phyloP scores from a whole-genome alignment of 768 basidiomycete species.

The Candolleomyces aberdarensis region DNA sequence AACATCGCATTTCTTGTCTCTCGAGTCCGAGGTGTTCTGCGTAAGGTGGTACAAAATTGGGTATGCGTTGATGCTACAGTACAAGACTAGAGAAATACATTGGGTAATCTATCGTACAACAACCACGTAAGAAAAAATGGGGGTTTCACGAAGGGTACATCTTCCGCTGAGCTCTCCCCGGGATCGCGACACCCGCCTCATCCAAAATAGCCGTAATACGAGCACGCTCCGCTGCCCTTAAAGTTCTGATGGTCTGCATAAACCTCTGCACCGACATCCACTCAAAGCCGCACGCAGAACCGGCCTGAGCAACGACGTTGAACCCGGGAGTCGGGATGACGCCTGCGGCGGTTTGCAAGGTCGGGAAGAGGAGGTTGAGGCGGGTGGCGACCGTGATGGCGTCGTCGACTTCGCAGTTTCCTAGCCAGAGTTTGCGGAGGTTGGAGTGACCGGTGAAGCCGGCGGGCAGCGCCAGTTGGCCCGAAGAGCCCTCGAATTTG shows the following conservation, averaged over 20 bases:
- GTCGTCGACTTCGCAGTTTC: background rate
- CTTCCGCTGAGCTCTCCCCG: background rate
- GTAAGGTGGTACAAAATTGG: too few species aligned
- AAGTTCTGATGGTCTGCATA: background rate
- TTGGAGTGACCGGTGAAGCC: background rate
- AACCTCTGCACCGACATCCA: background rate
- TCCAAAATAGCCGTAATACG: background rate
- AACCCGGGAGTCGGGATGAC: background rate
- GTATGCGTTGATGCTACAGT: too few species aligned
- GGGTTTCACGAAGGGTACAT: background rate
- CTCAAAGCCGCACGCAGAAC: background rate
- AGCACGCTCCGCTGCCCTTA: background rate
- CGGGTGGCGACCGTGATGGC: background rate
- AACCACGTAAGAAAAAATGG: too few species aligned
- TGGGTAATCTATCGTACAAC: too few species aligned
- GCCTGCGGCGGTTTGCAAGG: background rate
- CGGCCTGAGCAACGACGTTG: background rate
- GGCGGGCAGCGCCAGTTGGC: background rate
- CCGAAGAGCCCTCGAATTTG: background rate
- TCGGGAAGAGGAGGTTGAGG: background rate
- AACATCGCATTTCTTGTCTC: too few species aligned
- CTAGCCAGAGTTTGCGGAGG: background rate
- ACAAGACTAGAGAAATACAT: too few species aligned
- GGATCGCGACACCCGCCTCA: background rate
- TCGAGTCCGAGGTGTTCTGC: too few species aligned